Percentiles rank a stretch among this genome's conserved stretches.
Evolutionary conservation across 495 filamentous ascomycete species (phyloP).

Genomic region (Tuber borchii): DNA sequence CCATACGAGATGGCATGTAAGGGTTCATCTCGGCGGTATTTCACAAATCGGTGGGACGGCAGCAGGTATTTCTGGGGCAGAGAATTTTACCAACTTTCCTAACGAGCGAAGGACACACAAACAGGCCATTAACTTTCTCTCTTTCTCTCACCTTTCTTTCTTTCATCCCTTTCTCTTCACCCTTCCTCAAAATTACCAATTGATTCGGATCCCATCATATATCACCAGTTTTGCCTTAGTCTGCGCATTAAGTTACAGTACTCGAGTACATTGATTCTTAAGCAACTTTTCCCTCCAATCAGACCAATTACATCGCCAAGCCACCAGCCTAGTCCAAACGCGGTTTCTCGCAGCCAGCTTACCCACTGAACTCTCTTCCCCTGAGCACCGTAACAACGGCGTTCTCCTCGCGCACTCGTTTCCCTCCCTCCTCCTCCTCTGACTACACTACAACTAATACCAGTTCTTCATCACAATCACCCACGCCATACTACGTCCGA

Average conservation of each 20-base stretch:
- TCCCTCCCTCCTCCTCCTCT: neutral
- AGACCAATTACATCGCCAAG: neutral
- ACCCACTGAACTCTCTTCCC: neutral
- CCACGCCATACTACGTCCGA: constrained; percentile 13
- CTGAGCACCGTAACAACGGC: neutral
- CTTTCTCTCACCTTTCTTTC: neutral
- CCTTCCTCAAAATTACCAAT: neutral
- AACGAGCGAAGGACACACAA: neutral
- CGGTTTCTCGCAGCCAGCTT: neutral
- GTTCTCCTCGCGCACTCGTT: neutral
- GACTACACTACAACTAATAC: neutral
- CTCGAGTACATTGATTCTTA: neutral
- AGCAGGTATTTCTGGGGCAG: neutral
- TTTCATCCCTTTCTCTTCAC: neutral
- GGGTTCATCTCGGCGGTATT: neutral
- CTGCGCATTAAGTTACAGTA: neutral
- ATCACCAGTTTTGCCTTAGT: neutral
- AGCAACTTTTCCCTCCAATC: neutral
- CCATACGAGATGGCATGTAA: neutral
- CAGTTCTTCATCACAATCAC: neutral
- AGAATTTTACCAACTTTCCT: neutral
- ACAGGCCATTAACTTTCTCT: neutral
- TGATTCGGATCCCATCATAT: neutral
- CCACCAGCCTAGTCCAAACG: neutral
- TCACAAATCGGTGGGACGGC: neutral